Conservation (phyloP, 495 filamentous ascomycete species). For the Aspergillus taichungensis region DNA sequence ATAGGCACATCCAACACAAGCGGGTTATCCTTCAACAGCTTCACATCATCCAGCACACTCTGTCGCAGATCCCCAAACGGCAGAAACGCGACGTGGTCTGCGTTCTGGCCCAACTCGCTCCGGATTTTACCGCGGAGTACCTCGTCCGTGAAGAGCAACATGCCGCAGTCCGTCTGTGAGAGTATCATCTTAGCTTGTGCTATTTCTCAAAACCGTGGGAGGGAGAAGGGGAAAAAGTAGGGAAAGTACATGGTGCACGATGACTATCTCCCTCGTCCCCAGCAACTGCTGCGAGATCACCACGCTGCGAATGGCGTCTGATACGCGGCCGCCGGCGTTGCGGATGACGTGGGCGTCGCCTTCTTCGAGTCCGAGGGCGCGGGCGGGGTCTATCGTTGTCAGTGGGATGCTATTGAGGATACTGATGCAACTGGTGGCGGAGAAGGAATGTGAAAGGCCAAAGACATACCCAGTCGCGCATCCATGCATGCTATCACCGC, state of each 20-base stretch:
- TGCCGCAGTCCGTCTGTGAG: slow-evolving; percentile 56
- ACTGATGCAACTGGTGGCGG: too few relatives aligned
- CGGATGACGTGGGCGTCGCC: slow-evolving; percentile 79
- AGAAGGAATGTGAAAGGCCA: too few relatives aligned
- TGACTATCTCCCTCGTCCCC: slow-evolving; percentile 65
- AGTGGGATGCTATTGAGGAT: not conserved
- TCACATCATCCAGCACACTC: slow-evolving; percentile 59
- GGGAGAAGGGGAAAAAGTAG: slow-evolving; percentile 17
- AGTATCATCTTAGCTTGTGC: not conserved
- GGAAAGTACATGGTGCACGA: slow-evolving; percentile 58
- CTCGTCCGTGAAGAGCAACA: slow-evolving; percentile 69
- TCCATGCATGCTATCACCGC: slow-evolving; percentile 72
- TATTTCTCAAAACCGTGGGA: not conserved
- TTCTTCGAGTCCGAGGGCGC: slow-evolving; percentile 63
- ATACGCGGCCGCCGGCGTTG: slow-evolving; percentile 59
- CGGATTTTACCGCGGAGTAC: slow-evolving; percentile 49
- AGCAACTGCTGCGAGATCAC: slow-evolving; percentile 76
- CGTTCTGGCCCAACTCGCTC: slow-evolving; percentile 47
- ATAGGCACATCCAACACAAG: slow-evolving; percentile 52
- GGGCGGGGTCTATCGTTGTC: slow-evolving; percentile 43
- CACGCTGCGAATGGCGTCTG: slow-evolving; percentile 63
- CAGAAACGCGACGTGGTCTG: slow-evolving; percentile 45
- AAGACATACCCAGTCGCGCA: slow-evolving; percentile 50
- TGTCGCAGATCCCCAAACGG: slow-evolving; percentile 55
- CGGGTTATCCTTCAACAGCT: slow-evolving; percentile 48